Evolutionary conservation across 169 alveolate species (phyloP).

Genomic region (Eimeria acervulina): DNA sequence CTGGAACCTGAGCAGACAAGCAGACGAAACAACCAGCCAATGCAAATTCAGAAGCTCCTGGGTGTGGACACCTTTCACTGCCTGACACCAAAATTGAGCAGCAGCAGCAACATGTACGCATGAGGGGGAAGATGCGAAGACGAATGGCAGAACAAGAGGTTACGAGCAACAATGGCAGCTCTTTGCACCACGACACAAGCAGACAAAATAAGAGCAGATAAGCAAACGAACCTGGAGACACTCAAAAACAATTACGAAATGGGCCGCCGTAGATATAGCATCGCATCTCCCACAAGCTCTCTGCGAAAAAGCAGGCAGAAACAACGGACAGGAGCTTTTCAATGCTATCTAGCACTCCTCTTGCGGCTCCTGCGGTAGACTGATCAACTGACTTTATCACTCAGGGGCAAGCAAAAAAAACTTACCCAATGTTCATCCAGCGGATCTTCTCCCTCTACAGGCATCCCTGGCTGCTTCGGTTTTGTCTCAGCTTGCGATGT

Average conservation of each 20-base stretch:
- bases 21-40: neutral
- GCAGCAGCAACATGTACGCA: neutral
- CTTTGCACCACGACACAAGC: neutral
- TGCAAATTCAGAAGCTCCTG: neutral
- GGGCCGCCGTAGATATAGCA: constrained; percentile 73
- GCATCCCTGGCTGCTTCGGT: constrained; percentile 2
- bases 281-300: constrained; percentile 78
- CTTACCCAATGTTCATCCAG: constrained; percentile 58
- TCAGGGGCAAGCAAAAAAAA: neutral
- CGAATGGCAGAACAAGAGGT: neutral
- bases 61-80: neutral
- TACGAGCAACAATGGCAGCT: neutral
- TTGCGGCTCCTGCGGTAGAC: neutral
- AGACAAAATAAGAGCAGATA: neutral
- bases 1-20: constrained; percentile 64
- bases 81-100: neutral
- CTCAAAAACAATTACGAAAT: constrained; percentile 74
- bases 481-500: constrained; percentile 4
- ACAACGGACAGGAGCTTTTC: neutral
- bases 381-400: neutral
- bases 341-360: neutral
- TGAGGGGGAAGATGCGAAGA: neutral
- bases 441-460: constrained; percentile 45
- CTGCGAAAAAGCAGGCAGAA: constrained; percentile 18
- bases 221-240: constrained; percentile 63